These are phyloP conservation scores for Uronychia setigera DNA, from an alignment of 73 alveolate species.

Conservation along the genomic window DNA sequence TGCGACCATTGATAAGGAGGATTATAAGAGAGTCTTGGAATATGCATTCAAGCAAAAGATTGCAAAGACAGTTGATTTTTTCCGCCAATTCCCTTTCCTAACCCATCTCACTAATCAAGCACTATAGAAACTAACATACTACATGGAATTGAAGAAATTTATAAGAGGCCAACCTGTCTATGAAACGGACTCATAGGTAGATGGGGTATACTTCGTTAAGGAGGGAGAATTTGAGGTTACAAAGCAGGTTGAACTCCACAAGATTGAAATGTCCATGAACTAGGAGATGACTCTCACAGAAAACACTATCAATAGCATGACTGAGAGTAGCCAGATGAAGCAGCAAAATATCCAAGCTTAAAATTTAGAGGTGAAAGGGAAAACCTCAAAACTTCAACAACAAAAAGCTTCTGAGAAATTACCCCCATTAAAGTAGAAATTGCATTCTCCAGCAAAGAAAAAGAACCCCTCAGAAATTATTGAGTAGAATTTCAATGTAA, in stretches of 20 bases:
- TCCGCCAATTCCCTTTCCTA: constrained; percentile 51
- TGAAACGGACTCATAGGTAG: constrained; percentile 43
- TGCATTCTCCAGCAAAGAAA: too few relatives aligned
- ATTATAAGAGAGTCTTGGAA: constrained; percentile 46
- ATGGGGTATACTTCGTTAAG: constrained; percentile 53
- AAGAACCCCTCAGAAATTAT: too few relatives aligned
- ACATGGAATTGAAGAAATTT: constrained; percentile 37
- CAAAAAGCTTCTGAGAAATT: too few relatives aligned
- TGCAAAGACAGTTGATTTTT: constrained; percentile 37
- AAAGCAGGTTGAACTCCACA: background rate
- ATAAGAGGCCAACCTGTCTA: constrained; percentile 48
- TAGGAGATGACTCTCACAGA: background rate
- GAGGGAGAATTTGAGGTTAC: constrained; percentile 63
- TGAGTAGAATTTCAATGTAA: too few relatives aligned
- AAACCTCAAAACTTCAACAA: too few relatives aligned
- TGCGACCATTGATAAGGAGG: constrained; percentile 52
- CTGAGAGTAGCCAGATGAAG: too few relatives aligned
- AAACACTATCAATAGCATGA: background rate
- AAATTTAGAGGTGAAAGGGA: too few relatives aligned
- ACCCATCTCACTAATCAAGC: constrained; percentile 40
- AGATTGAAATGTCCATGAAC: background rate
- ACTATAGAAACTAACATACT: constrained; percentile 62
- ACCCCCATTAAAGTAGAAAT: too few relatives aligned
- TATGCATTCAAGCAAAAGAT: constrained; percentile 32
- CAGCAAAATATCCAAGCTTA: too few relatives aligned